Evolutionary conservation across 768 basidiomycete genomes (phyloP).

Genomic region (Phanerodontia chrysosporium): DNA sequence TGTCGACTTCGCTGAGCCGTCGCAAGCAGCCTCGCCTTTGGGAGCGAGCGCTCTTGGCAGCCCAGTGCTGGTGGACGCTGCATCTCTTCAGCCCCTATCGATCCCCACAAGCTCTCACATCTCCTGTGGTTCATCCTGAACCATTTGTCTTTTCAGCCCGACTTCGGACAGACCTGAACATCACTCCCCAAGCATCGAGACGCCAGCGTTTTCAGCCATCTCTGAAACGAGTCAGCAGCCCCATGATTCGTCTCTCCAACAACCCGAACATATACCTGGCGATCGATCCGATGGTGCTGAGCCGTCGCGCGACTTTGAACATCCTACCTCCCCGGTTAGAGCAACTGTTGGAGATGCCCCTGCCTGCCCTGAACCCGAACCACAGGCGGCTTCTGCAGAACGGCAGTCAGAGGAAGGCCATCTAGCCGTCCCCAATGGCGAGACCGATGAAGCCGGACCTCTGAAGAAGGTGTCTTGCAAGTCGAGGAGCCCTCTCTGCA

Average conservation of each 20-base stretch:
- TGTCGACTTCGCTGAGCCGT: conserved; percentile 9
- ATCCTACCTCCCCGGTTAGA: not conserved
- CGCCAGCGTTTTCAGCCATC: not conserved
- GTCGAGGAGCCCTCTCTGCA: not conserved
- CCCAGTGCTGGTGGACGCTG: not conserved
- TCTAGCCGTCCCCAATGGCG: not conserved
- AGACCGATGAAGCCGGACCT: not conserved
- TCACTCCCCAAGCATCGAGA: not conserved
- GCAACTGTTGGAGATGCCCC: not conserved
- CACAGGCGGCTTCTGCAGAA: not conserved
- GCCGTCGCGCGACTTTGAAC: not conserved
- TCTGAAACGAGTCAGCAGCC: too few species aligned
- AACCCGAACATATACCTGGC: not conserved
- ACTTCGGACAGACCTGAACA: not conserved
- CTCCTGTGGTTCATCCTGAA: not conserved
- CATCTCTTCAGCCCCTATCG: not conserved
- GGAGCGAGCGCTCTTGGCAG: not conserved
- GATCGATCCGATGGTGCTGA: not conserved
- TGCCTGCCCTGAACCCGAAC: not conserved
- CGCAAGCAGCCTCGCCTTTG: not conserved
- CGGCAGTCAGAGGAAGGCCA: not conserved
- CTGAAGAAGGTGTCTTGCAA: not conserved
- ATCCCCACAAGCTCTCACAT: too few species aligned
- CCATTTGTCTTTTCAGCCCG: not conserved
- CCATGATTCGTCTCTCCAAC: not conserved